These are phyloP conservation scores for Prunus yedoensis DNA, from an alignment of 331 rosid genomes.

Conservation along the genomic window DNA sequence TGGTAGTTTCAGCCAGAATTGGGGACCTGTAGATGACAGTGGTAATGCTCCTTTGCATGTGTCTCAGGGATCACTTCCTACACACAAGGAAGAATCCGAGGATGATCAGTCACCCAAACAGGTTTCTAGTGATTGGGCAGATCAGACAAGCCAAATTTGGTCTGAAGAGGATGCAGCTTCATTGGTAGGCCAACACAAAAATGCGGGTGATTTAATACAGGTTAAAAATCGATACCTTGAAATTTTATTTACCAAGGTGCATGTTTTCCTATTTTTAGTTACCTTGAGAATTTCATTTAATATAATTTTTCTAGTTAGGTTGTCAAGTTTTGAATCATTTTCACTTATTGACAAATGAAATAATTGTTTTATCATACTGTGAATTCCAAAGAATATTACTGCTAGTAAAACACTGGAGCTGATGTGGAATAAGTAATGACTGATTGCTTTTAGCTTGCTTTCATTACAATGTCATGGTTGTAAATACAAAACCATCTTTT, in stretches of 20 bases:
- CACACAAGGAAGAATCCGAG: conserved; percentile 43
- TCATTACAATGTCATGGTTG: not conserved
- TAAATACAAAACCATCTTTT: conserved; percentile 12
- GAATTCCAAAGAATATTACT: not conserved
- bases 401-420: not conserved
- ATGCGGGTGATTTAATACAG: conserved; percentile 53
- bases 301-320: not conserved
- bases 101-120: conserved; percentile 35
- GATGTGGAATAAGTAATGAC: not conserved
- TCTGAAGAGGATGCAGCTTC: conserved; percentile 39
- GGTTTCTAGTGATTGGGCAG: conserved; percentile 38
- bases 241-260: conserved; percentile 18
- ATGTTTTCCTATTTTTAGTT: not conserved
- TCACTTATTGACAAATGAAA: not conserved
- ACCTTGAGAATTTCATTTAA: not conserved
- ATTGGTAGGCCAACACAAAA: conserved; percentile 38
- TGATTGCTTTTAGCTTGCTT: not conserved
- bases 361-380: not conserved
- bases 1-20: conserved; percentile 37
- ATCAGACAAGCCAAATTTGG: conserved; percentile 38
- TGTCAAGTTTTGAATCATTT: not conserved
- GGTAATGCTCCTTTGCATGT: conserved; percentile 28
- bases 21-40: conserved; percentile 36
- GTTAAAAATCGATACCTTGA: conserved; percentile 33
- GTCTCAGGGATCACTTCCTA: conserved; percentile 42